Evolutionary conservation across 805 yeast genomes (phyloP).

Genomic region (Saccharomycopsis oosterbeekiorum): DNA sequence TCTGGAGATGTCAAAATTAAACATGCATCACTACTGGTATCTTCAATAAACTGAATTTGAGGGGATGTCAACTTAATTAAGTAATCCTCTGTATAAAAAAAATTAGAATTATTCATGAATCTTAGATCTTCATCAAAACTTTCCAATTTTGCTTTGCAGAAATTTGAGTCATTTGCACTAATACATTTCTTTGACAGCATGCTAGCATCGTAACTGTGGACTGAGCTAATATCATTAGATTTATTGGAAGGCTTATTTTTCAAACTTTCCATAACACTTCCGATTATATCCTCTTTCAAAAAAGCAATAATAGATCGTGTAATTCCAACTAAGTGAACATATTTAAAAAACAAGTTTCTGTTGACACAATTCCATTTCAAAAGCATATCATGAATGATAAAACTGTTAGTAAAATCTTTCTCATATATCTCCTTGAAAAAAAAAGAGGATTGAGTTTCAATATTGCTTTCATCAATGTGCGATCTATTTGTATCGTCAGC

Average conservation of each 20-base stretch:
- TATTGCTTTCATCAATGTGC: neutral
- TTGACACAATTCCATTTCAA: conserved; percentile 70
- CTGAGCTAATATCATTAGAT: neutral
- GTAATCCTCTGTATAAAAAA: conserved; percentile 42
- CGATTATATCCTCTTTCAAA: conserved; percentile 39
- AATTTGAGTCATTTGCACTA: conserved; percentile 5
- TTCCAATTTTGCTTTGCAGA: conserved; percentile 27
- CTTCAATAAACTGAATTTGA: conserved; percentile 62
- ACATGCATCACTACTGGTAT: conserved; percentile 44
- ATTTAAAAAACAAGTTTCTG: conserved; percentile 54
- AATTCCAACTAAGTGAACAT: conserved; percentile 39
- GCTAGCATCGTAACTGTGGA: neutral
- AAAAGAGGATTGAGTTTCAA: neutral
- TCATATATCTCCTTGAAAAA: conserved; percentile 3
- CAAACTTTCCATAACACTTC: conserved; percentile 41
- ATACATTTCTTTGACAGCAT: neutral
- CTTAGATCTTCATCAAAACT: conserved; percentile 46
- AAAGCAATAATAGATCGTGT: conserved; percentile 36
- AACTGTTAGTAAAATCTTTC: conserved; percentile 48
- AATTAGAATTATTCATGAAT: conserved; percentile 28
- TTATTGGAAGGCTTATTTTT: conserved; percentile 23
- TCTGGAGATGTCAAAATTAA: conserved; percentile 65
- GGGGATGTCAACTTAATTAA: conserved; percentile 66
- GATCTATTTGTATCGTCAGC: neutral
- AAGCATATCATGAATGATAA: conserved; percentile 61